Evolutionary conservation across 2,329 filamentous ascomycete genomes (phyloP).

Genomic region (Phialophora expanda): DNA sequence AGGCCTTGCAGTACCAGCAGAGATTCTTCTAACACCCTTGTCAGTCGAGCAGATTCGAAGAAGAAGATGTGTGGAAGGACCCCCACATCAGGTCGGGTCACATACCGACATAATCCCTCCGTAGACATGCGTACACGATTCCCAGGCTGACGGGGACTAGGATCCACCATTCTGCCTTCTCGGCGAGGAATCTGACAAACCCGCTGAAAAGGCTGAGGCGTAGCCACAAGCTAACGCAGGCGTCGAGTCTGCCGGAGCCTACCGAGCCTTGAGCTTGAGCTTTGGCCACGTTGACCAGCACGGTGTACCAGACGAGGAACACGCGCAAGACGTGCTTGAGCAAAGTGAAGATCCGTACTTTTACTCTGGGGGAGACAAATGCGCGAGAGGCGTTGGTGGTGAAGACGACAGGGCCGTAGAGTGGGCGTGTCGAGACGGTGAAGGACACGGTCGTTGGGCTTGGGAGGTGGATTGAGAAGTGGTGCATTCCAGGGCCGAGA

Average conservation of each 20-base stretch:
- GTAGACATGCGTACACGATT: slow-evolving; percentile 53
- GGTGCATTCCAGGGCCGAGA: slow-evolving; percentile 14
- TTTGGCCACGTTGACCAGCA: slow-evolving; percentile 47
- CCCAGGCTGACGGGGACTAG: slow-evolving; percentile 48
- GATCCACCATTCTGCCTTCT: slow-evolving; percentile 50
- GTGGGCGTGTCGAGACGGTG: slow-evolving; percentile 81
- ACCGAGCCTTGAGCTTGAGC: slow-evolving; percentile 41
- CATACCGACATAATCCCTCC: slow-evolving; percentile 59
- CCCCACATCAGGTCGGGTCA: too few relatives aligned
- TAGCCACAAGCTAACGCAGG: slow-evolving; percentile 44
- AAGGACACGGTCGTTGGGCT: slow-evolving; percentile 91
- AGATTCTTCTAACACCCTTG: slow-evolving; percentile 70
- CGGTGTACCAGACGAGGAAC: slow-evolving; percentile 49
- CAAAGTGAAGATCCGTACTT: slow-evolving; percentile 46
- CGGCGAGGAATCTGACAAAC: slow-evolving; percentile 43
- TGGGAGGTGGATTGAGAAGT: slow-evolving; percentile 68
- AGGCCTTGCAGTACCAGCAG: slow-evolving; percentile 86
- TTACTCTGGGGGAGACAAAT: background rate
- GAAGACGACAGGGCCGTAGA: slow-evolving; percentile 50
- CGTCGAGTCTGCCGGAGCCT: slow-evolving; percentile 38
- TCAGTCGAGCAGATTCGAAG: too few relatives aligned
- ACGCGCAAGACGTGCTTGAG: slow-evolving; percentile 54
- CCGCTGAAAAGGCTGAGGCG: slow-evolving; percentile 38
- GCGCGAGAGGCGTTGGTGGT: background rate
- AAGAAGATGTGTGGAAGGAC: too few relatives aligned